Evolutionary conservation across 805 yeast genomes (phyloP), one percentile per base, ranked within the genome.

Genomic region (Saccharomycopsis fermentans): DNA sequence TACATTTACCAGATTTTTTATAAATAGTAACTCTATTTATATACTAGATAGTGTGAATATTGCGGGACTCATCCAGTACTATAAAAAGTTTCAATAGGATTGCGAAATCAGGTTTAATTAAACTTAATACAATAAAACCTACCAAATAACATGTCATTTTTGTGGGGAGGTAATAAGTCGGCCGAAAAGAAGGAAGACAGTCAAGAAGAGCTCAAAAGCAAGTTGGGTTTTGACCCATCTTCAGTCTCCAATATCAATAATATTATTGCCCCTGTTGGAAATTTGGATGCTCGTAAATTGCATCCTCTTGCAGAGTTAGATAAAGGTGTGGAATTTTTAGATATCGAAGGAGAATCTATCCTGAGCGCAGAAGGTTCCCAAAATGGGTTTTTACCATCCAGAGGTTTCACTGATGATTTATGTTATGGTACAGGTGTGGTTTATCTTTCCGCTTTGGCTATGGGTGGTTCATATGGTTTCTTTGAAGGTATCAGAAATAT

Each of bases 341-440:
- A 92, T 65, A 77, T 94, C 62, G 97, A 92, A 67, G 91, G 85
- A 62, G 97, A 90, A 64, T 78, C 82, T 63, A 74, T 90, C 62
- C 80, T 83, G 53, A 73, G 80, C n/a, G 72, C 88, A 66, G 95
- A 90, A 67, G 97, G 96, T 43, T 82, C 96, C 1, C 90, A 88
- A 68, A 62, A 60, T 24, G 96, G 97, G 59, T 70, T 92, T 60
- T 80, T 94, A 63, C 97, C 99, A 29, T 87, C 96, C n/a, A 84
- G 97, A 75, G 96, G 96, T 66, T 94, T 97, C 96, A 81, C 90
- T 16, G 99, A 94, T 71, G 98, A 94, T 74, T 79, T 94, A 64
- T 90, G 97, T 80, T 94, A 94, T 73, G 99, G 99, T 65, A 87
- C 98, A 11, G 99, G 99, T 73, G 84, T 96, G 6, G 90, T 90